Evolutionary conservation across 2,329 filamentous ascomycete genomes (phyloP).

Genomic region (Zopfia rhizophila): DNA sequence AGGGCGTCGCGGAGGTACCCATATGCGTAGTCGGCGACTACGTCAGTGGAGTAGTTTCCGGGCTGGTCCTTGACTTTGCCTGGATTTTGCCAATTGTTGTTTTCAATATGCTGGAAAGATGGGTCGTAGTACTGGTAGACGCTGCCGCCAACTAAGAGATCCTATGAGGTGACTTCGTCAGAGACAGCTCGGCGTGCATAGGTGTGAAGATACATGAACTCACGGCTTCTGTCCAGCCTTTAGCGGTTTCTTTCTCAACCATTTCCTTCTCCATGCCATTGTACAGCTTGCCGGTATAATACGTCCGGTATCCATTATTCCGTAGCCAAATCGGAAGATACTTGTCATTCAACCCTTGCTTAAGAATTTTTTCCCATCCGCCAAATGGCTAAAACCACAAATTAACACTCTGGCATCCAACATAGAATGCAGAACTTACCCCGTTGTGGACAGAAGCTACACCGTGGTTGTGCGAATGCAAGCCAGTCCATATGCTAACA

Average conservation of each 20-base stretch:
- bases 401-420: constrained; percentile 26
- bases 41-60: constrained; percentile 66
- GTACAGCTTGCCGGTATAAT: constrained; percentile 75
- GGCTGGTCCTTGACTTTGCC: no score
- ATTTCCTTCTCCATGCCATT: constrained; percentile 70
- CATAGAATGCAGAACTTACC: neutral
- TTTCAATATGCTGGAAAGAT: constrained; percentile 68
- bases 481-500: constrained; percentile 71
- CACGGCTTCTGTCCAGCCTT: constrained; percentile 67
- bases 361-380: constrained; percentile 74
- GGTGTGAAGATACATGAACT: no score
- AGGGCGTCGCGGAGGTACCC: constrained; percentile 70
- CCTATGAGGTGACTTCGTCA: constrained; percentile 28
- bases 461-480: constrained; percentile 74
- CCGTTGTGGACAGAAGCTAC: constrained; percentile 67
- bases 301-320: constrained; percentile 72
- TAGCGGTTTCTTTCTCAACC: constrained; percentile 66
- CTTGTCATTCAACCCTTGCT: constrained; percentile 70
- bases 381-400: constrained; percentile 44
- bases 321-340: constrained; percentile 77
- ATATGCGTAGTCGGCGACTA: constrained; percentile 67
- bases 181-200: no score
- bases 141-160: constrained; percentile 69
- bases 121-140: constrained; percentile 74
- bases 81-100: constrained; percentile 64